A percentile compares a stretch with the other conserved stretches of the same genome.
Evolutionary conservation across 495 filamentous ascomycete genomes (phyloP).

Genomic region (Penicillium macrosclerotiorum): DNA sequence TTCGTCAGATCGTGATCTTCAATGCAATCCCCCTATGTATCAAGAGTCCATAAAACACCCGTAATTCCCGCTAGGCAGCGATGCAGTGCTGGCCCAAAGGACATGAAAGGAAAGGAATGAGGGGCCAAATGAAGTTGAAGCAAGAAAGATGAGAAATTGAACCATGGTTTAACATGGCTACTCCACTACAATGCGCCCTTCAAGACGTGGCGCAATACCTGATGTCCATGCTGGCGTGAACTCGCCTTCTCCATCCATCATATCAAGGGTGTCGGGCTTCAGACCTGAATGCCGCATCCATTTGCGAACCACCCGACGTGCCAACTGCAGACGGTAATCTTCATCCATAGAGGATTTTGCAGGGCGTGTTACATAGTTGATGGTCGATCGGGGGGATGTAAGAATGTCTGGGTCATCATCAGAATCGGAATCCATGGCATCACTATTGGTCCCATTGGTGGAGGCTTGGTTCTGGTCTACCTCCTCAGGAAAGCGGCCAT

Average conservation of each 20-base stretch:
- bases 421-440: conserved; percentile 45
- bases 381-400: conserved; percentile 31
- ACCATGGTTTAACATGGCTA: too few species aligned
- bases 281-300: conserved; percentile 74
- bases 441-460: conserved; percentile 24
- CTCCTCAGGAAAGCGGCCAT: conserved; percentile 42
- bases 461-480: conserved; percentile 32
- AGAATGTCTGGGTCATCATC: conserved; percentile 45
- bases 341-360: conserved; percentile 40
- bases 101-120: too few species aligned
- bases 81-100: too few species aligned
- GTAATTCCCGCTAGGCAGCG: too few species aligned
- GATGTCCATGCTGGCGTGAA: conserved; percentile 73
- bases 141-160: background rate
- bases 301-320: conserved; percentile 61
- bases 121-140: background rate
- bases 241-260: conserved; percentile 46
- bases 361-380: conserved; percentile 41
- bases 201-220: conserved; percentile 70
- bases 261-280: conserved; percentile 31
- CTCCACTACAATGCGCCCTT: conserved; percentile 66
- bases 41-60: too few species aligned
- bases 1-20: too few species aligned
- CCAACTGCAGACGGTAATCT: conserved; percentile 43
- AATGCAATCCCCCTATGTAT: too few species aligned